Conservation (phyloP, 805 yeast genomes). For the Lachancea thermotolerans region DNA sequence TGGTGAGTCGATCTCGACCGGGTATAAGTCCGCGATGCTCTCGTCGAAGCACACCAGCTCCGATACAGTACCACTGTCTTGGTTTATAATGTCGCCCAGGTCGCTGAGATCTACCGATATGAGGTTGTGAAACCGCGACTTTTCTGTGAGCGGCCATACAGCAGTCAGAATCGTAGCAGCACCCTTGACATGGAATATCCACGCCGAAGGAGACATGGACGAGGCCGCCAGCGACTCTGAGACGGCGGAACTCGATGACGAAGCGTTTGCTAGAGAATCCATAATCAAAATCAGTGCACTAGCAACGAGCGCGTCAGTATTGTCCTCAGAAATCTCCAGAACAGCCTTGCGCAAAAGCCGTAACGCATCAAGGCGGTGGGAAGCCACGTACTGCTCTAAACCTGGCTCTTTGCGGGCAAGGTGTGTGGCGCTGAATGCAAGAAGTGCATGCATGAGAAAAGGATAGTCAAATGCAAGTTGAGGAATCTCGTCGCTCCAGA, state of each 20-base stretch:
- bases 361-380: constrained; percentile 83
- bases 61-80: constrained; percentile 38
- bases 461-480: constrained; percentile 82
- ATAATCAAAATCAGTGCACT: constrained; percentile 82
- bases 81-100: constrained; percentile 56
- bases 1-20: constrained; percentile 76
- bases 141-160: constrained; percentile 83
- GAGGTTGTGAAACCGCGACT: constrained; percentile 57
- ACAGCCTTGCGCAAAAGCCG: constrained; percentile 79
- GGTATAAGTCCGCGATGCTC: constrained; percentile 77
- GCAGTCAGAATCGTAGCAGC: constrained; percentile 94
- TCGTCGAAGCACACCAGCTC: constrained; percentile 78
- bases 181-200: constrained; percentile 96
- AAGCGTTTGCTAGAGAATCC: constrained; percentile 90
- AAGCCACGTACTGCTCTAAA: constrained; percentile 71
- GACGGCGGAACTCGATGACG: constrained; percentile 34
- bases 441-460: constrained; percentile 82
- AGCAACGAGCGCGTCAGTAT: constrained; percentile 90
- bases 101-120: constrained; percentile 88
- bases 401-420: constrained; percentile 70
- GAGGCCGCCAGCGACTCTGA: constrained; percentile 18
- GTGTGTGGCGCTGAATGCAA: constrained; percentile 92
- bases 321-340: constrained; percentile 70
- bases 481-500: constrained; percentile 87
- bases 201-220: constrained; percentile 81